Percentiles rank a stretch among this genome's conserved stretches.
These are phyloP conservation scores for Agaricus subrufescens DNA, from an alignment of 768 basidiomycete genomes.

Conservation along the genomic window DNA sequence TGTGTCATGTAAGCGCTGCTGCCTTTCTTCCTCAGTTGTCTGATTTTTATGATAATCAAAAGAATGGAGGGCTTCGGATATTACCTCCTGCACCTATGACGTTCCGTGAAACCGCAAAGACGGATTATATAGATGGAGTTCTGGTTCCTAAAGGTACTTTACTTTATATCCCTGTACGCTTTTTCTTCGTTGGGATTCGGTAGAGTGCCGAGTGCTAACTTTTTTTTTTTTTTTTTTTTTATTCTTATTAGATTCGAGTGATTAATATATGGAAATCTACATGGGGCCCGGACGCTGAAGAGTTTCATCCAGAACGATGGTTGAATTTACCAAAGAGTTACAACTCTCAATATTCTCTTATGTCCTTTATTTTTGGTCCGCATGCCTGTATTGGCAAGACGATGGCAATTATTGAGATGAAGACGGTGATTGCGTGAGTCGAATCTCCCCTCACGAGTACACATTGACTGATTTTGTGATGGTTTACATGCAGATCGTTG, in stretches of 20 bases:
- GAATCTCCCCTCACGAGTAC: background rate
- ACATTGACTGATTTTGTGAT: no score
- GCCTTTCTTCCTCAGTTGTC: background rate
- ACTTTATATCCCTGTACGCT: conserved; percentile 35
- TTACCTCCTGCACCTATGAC: conserved; percentile 39
- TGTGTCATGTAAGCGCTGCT: conserved; percentile 28
- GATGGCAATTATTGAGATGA: conserved; percentile 46
- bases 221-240: no score
- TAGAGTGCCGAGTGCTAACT: no score
- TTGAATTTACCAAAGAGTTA: conserved; percentile 30
- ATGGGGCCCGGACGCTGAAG: conserved; percentile 50
- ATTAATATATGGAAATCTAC: conserved; percentile 45
- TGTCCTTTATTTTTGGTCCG: conserved; percentile 41
- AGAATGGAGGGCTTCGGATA: conserved; percentile 41
- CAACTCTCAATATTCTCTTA: conserved; percentile 29
- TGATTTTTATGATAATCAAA: background rate
- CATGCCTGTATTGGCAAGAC: conserved; percentile 46
- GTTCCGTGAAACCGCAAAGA: conserved; percentile 30
- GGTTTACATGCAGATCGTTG: conserved; percentile 19
- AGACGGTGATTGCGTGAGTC: conserved; percentile 35
- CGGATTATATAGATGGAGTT: conserved; percentile 40
- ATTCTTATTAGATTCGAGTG: conserved; percentile 34
- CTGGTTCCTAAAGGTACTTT: conserved; percentile 36
- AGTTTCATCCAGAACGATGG: conserved; percentile 45
- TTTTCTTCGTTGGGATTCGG: no score